Percentiles rank a stretch among this genome's conserved stretches.
Conservation (phyloP, 2,329 filamentous ascomycete genomes). For the Nigrospora sphaerica region DNA sequence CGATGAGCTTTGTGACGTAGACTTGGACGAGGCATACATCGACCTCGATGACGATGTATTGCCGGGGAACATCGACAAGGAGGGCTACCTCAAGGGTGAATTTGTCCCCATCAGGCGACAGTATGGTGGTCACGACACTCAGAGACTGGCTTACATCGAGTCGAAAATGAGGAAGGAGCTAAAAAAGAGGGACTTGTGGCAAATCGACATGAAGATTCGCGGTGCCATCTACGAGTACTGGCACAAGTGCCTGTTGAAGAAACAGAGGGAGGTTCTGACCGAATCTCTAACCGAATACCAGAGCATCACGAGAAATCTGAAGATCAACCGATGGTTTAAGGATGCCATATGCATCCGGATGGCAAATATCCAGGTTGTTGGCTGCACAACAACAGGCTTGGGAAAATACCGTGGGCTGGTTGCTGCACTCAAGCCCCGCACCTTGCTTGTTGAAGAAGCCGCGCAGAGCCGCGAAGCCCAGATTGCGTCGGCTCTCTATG, state of each 20-base stretch:
- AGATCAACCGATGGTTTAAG: conserved; percentile 50
- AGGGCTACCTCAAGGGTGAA: conserved; percentile 34
- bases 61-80: conserved; percentile 24
- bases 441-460: conserved; percentile 73
- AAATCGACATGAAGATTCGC: conserved; percentile 46
- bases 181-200: conserved; percentile 48
- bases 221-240: conserved; percentile 62
- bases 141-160: conserved; percentile 11
- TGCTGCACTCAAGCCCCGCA: conserved; percentile 54
- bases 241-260: conserved; percentile 44
- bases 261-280: conserved; percentile 39
- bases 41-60: conserved; percentile 29
- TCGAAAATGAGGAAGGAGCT: conserved; percentile 25
- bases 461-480: conserved; percentile 67
- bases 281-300: conserved; percentile 42
- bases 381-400: conserved; percentile 70
- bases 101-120: conserved; percentile 33
- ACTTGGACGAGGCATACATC: conserved; percentile 48
- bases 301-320: conserved; percentile 41
- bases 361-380: conserved; percentile 43
- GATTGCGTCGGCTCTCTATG: conserved; percentile 43
- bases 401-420: conserved; percentile 73
- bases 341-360: conserved; percentile 38
- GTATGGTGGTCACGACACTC: conserved; percentile 26
- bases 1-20: conserved; percentile 37